Base-by-base conservation (phyloP, 2,329 filamentous ascomycete species). In the Aspergillus clavatus region DNA sequence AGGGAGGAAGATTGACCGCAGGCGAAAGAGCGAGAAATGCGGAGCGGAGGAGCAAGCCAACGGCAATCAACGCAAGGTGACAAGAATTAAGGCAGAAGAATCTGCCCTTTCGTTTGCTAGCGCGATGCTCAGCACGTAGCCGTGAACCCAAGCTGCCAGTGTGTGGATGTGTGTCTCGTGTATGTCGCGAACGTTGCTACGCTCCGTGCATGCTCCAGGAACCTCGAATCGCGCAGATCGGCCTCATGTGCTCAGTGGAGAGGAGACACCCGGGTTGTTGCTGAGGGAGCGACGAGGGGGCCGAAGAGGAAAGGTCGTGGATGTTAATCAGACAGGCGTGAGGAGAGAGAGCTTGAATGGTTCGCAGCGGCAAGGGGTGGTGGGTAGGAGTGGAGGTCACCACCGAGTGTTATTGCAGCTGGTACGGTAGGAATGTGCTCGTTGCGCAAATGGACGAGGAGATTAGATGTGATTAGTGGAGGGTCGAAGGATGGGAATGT, bases 141-240 rank as follows among this genome's bases (percentile, higher is more conserved):
- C 50, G 59, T 52, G 52, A 48, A 52, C 55, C 48, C 43, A 55
- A 57, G 55, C 52, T 53, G 47, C 38, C 55, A 55, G 56, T 52
- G 45, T 35, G 18, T 35, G 31, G 31, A 11, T 11, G 31, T 35
- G 47, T 50, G 42, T 54, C 58, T 56, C 56, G 62, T 59, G 54
- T 35, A 16, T 21, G 31, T 18, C 31, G 31, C 18, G 31, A 35
- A 63, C 48, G 57, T 62, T 61, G 64, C 63, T 65, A 65, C 61
- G 57, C 65, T 68, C 64, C 62, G 66, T 68, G 65, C 66, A 68
- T 68, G 62, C 65, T 63, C 62, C 60, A 65, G 60, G 59, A 66
- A 67, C 60, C 57, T 63, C 59, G 56, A 62, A 62, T 54, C 51
- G 53, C 56, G 63, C 58, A 59, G 59, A 62, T 66, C 57, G 58